phyloP scores from a whole-genome alignment of 371 early-diverging fungal species.

The Lichtheimia corymbifera region DNA sequence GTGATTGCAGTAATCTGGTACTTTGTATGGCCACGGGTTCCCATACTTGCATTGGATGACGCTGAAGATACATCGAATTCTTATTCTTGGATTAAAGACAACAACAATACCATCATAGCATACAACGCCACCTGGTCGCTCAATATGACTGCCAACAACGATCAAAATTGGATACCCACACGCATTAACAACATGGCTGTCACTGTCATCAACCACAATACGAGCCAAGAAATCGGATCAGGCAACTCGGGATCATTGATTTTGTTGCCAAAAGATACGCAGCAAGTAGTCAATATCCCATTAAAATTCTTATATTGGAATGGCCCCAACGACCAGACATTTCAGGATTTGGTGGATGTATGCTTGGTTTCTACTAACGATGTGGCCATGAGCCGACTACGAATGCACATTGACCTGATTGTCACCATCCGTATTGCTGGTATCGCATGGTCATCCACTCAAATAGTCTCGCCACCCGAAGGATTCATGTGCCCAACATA shows the following conservation, averaged over 20 bases:
- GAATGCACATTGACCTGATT: constrained; percentile 27
- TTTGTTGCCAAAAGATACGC: constrained; percentile 1
- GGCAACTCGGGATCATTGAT: constrained; percentile 16
- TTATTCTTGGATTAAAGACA: constrained; percentile 8
- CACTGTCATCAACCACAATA: constrained; percentile 16
- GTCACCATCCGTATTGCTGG: constrained; percentile 33
- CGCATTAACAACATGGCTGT: constrained; percentile 19
- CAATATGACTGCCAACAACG: constrained; percentile 22
- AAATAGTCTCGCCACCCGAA: constrained; percentile 15
- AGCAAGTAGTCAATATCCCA: constrained; percentile 6
- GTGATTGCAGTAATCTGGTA: constrained; percentile 32
- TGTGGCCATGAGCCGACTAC: constrained; percentile 17
- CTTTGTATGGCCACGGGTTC: constrained; percentile 47
- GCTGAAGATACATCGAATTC: constrained; percentile 19
- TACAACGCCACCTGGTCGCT: constrained; percentile 22
- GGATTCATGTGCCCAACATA: constrained; percentile 11
- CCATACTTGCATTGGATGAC: constrained; percentile 19
- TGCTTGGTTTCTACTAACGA: constrained; percentile 29
- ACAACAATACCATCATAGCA: constrained; percentile 9
- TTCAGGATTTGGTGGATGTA: constrained; percentile 34
- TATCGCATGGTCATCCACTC: constrained; percentile 32
- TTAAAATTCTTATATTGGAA: constrained; percentile 21
- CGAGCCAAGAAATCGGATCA: constrained; percentile 14
- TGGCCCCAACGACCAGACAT: constrained; percentile 30
- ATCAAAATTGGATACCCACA: constrained; percentile 27